Conservation (phyloP, 164 flowering plant genomes). For the Amborella trichopoda region DNA sequence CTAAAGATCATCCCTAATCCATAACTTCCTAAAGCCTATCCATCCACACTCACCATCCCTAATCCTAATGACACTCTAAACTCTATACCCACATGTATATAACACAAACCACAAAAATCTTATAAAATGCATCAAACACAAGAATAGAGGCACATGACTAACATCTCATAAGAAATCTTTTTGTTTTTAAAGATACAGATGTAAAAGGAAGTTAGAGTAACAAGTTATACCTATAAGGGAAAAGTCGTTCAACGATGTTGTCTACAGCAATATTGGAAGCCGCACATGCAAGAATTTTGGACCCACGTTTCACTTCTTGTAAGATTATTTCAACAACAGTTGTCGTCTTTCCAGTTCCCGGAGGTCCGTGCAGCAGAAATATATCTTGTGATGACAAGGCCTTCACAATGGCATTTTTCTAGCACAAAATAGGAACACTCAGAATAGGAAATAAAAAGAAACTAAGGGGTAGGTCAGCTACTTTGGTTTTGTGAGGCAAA, state of each 20-base stretch:
- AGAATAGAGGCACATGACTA: no score
- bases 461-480: no score
- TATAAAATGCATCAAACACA: no score
- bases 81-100: no score
- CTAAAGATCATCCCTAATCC: no score
- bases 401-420: conserved; percentile 86
- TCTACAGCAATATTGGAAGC: conserved; percentile 99
- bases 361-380: conserved; percentile 96
- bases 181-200: no score
- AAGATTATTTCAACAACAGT: conserved; percentile 93
- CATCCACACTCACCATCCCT: no score
- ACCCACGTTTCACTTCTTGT: conserved; percentile 97
- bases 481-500: no score
- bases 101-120: no score
- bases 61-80: no score
- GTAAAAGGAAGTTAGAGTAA: not conserved
- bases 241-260: conserved; percentile 96
- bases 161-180: no score
- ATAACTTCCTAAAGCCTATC: no score
- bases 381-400: conserved; percentile 81
- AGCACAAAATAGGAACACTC: not conserved
- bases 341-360: conserved; percentile 99
- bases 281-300: conserved; percentile 97
- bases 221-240: conserved; percentile 56
- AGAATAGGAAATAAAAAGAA: not conserved